Base-by-base conservation (phyloP, 192 early-diverging fungal species). In the Umbelopsis vinacea region DNA sequence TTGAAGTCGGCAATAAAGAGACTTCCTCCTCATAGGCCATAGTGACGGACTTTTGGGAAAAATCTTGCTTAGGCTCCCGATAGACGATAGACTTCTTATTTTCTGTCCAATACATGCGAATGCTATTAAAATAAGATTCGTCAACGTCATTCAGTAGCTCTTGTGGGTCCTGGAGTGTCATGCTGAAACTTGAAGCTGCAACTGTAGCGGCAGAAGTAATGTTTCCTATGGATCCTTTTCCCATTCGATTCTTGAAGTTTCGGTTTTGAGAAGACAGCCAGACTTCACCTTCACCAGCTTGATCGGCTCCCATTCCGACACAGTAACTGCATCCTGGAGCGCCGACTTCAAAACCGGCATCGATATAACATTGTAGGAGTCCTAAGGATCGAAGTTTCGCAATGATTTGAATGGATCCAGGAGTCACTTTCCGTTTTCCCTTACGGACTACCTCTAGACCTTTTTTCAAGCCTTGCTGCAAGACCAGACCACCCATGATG, bases 221-320 rank as follows among this genome's bases (percentile, higher is more conserved):
- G 80, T 93, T 93, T 66, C 85, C 92, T 60, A 93, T 93, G 38
- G 89, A 88, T 53, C 92, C 92, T 60, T 89, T 89, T 24, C 92
- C 92, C 92, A 93, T 93, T 71, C 92, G 88, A 81, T 93, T 93
- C 82, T 89, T 90, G 76, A 93, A 93, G 79, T 93, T 93, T 74
- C 92, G 87, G 86, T 93, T 93, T 84, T 93, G 92, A 67, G 91
- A 92, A 76, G 88, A 89, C 68, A 93, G 82, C 92, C 92, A 93
- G 14, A 93, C 86, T 77, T 93, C 91, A 46, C 92, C 92, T 46
- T 91, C 91, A 46, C 88, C 86, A 50, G 92, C 92, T 71, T 85
- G 83, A 68, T 93, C 92, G 19, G 92, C 92, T 14, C 89, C 92
- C 74, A 93, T 88, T 43, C 87, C 92, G 69, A 93, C 85, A 79